A percentile compares a stretch with the other conserved stretches of the same genome.
Evolutionary conservation across 768 basidiomycete species (phyloP).

Genomic region (Lyophyllum decastes): DNA sequence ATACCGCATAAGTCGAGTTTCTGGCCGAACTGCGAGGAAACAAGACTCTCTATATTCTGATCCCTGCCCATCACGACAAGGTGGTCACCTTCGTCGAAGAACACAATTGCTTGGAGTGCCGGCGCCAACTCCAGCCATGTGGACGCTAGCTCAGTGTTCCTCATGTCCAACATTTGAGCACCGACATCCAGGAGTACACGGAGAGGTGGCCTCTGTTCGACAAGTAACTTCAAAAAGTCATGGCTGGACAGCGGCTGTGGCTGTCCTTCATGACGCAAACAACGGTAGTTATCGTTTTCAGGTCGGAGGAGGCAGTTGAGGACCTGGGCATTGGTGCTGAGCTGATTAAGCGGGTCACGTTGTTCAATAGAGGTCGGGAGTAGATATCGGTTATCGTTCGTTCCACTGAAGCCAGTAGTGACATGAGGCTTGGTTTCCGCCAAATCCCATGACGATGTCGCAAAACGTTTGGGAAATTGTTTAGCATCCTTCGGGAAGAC

Average conservation of each 20-base stretch:
- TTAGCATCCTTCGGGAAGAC: slow-evolving; percentile 55
- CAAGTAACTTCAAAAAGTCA: slow-evolving; percentile 32
- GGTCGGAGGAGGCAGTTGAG: slow-evolving; percentile 35
- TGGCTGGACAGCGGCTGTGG: slow-evolving; percentile 16
- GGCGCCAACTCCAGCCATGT: slow-evolving; percentile 37
- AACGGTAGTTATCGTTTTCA: slow-evolving; percentile 42
- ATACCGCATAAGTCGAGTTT: slow-evolving; percentile 40
- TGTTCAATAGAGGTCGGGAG: slow-evolving; percentile 38
- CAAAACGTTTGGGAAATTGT: slow-evolving; percentile 47
- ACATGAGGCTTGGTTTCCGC: slow-evolving; percentile 35
- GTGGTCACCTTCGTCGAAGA: slow-evolving; percentile 39
- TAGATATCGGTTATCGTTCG: slow-evolving; percentile 48
- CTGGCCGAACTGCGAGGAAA: slow-evolving; percentile 37
- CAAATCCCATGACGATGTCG: slow-evolving; percentile 56
- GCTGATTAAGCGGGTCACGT: slow-evolving; percentile 36
- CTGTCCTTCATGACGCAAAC: slow-evolving; percentile 22
- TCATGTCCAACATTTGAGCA: slow-evolving; percentile 55
- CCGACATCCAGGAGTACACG: slow-evolving; percentile 56
- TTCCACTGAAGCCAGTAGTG: slow-evolving; percentile 57
- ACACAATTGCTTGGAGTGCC: slow-evolving; percentile 42
- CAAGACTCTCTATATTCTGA: slow-evolving; percentile 32
- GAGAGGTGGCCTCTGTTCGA: slow-evolving; percentile 36
- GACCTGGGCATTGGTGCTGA: slow-evolving; percentile 50
- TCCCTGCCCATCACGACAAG: slow-evolving; percentile 37
- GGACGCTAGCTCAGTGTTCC: slow-evolving; percentile 39